Base-by-base conservation (phyloP, 179 eudicot species). In the Camellia oleifera region DNA sequence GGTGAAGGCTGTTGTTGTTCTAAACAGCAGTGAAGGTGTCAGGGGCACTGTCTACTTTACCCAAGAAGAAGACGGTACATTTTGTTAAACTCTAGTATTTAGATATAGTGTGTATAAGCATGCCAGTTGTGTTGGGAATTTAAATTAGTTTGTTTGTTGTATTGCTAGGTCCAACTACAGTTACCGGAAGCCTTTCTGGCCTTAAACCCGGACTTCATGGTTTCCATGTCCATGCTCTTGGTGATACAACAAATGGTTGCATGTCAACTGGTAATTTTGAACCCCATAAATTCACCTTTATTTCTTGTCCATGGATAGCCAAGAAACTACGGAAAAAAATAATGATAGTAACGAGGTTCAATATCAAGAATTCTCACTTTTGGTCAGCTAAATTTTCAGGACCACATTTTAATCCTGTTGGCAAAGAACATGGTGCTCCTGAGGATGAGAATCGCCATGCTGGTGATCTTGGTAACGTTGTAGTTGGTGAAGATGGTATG, bases 191-290 rank as follows among this genome's bases (percentile, higher is more conserved):
- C 62, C 74, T 94, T 85, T 76, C 93, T 63, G 97, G 98, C 81
- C 96, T 94, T 57, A 88, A 82, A 82, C 96, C 97, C 63, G 97
- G 98, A 57, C 94, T 83, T 76, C 98, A 94, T 86, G 98, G 98
- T 78, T 93, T 95, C 79, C 98, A 95, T 77, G 97, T 93, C 69
- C 98, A 95, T 86, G 94, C 94, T 63, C 92, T 93, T 78, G 98
- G 98, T 78, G 97, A 94, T 88, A 93, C 97, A 50, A 94, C 98
- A 74, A 93, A 94, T 75, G 98, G 98, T 32, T 94, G 98, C 89
- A 90, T 90, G 91, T 94, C 97, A 64, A 93, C 98, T 78, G 98
- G 97, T 94, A 91, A 70, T 48, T 53, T 67, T 72, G 69, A 48
- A 15, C 1, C 56, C 60, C 54, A 56, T n/a, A 46, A 32, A 14